Base-by-base conservation (phyloP, 345 rosid species). In the Populus ilicifolia region DNA sequence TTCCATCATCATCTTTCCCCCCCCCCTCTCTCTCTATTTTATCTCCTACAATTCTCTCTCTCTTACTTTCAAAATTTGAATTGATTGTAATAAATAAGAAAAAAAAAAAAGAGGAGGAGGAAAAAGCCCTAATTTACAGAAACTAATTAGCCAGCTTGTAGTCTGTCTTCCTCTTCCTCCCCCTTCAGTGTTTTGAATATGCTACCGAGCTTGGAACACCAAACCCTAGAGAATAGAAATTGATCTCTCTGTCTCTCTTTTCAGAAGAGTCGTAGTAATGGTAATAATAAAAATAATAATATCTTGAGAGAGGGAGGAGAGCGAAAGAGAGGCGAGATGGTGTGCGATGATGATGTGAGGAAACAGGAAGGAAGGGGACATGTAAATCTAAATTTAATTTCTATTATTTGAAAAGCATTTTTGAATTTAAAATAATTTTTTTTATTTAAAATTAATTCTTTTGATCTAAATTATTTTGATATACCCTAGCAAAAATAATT, bases 1-100 rank as follows among this genome's bases (percentile, higher is more conserved):
- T 83, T 91, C 96, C 89, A 91, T 89, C 52, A 77, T 68, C 82
- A 33, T 29, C 63, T 59, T 25, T 21, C n/a, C 43, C 3, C 72
- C 39, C 38, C n/a, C 43, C 3, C 72, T 68, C 46, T 66, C 20
- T 35, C 7, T 5, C 56, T 43, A 66, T 41, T 70, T 17, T 70
- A 17, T 38, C 12, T 68, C 23, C 23, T 2, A 17, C 71, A 35
- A 8, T 2, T 38, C 63, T 56, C 50, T 46, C 17, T 46, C 52
- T 46, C 63, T 21, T 8, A 11, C 4, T n/a, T 23, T 3, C 29
- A 14, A 74, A 43, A 39, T 7, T 27, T 5, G 48, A 74, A 61
- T 64, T 35, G 66, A 63, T 62, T 38, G 21, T 29, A 63, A 5
- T 25, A 25, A 36, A 5, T 25, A 25, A 25, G n/a, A n/a, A 36